These are phyloP conservation scores for Penicillium egyptiacum DNA, from an alignment of 495 filamentous ascomycete species.

Conservation along the genomic window DNA sequence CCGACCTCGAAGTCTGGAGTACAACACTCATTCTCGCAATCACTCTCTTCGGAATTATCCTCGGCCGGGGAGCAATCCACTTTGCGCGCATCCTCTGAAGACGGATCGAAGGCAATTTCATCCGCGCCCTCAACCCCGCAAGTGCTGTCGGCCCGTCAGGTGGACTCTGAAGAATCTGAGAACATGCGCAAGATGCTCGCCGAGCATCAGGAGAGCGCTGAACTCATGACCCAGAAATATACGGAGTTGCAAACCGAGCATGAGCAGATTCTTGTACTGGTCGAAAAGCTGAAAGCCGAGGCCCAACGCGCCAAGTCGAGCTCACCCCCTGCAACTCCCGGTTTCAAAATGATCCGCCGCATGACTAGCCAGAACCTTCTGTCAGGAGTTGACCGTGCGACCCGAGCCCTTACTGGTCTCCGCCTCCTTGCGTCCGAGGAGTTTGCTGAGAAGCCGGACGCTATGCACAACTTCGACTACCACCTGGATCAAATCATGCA, in stretches of 20 bases:
- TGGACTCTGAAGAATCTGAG: slow-evolving; percentile 63
- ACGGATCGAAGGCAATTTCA: slow-evolving; percentile 32
- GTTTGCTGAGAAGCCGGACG: slow-evolving; percentile 76
- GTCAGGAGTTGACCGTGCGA: slow-evolving; percentile 79
- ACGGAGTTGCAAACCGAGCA: slow-evolving; percentile 78
- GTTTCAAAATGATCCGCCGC: slow-evolving; percentile 70
- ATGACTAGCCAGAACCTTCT: slow-evolving; percentile 93
- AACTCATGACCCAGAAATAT: slow-evolving; percentile 72
- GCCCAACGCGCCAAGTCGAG: slow-evolving; percentile 70
- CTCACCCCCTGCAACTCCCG: slow-evolving; percentile 59
- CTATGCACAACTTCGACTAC: slow-evolving; percentile 88
- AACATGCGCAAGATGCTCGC: slow-evolving; percentile 63
- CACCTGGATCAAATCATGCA: slow-evolving; percentile 92
- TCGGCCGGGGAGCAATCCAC: slow-evolving; percentile 82
- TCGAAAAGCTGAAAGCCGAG: slow-evolving; percentile 87
- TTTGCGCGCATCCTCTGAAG: slow-evolving; percentile 61
- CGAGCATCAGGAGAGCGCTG: slow-evolving; percentile 75
- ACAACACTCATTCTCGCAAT: slow-evolving; percentile 86
- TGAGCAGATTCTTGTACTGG: slow-evolving; percentile 73
- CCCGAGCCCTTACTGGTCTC: slow-evolving; percentile 86
- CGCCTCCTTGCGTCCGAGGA: slow-evolving; percentile 84
- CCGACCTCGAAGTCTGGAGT: slow-evolving; percentile 69
- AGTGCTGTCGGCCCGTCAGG: slow-evolving; percentile 20
- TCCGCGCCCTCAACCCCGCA: slow-evolving; percentile 20
- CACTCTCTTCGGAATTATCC: slow-evolving; percentile 94